A percentile compares a stretch with the other conserved stretches of the same genome.
Conservation (phyloP, 2,329 filamentous ascomycete species). For the Botrytis elliptica region DNA sequence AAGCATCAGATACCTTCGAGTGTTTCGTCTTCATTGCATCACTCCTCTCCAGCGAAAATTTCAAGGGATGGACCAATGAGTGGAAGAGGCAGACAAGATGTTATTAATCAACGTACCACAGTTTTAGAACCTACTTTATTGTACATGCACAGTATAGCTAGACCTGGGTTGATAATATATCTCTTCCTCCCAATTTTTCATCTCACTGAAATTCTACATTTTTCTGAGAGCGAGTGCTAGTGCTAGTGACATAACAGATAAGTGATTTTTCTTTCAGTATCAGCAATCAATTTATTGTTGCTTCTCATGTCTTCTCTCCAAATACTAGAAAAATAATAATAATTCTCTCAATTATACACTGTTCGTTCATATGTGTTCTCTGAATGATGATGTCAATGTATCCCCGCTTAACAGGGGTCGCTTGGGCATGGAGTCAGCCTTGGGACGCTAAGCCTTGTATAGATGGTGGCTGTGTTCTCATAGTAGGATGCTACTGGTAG, state of each 20-base stretch:
- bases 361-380: background rate
- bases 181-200: conserved; percentile 2
- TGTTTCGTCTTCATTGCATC: conserved; percentile 14
- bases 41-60: conserved; percentile 17
- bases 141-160: conserved; percentile 17
- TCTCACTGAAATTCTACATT: background rate
- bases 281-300: background rate
- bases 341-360: background rate
- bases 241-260: conserved; percentile 5
- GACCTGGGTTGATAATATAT: conserved; percentile 18
- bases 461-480: background rate
- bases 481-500: background rate
- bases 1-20: conserved; percentile 17
- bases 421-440: conserved; percentile 11
- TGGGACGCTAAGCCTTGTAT: conserved; percentile 12
- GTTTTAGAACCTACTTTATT: conserved; percentile 2
- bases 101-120: conserved; percentile 14
- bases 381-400: conserved; percentile 1
- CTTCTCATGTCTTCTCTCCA: background rate
- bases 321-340: background rate
- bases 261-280: conserved; percentile 2
- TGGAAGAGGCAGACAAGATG: conserved; percentile 8
- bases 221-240: background rate
- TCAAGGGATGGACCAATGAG: conserved; percentile 4
- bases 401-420: background rate